Evolutionary conservation across 2,329 filamentous ascomycete species (phyloP), one percentile per base, ranked within the genome.

Genomic region (Botrytis fragariae): DNA sequence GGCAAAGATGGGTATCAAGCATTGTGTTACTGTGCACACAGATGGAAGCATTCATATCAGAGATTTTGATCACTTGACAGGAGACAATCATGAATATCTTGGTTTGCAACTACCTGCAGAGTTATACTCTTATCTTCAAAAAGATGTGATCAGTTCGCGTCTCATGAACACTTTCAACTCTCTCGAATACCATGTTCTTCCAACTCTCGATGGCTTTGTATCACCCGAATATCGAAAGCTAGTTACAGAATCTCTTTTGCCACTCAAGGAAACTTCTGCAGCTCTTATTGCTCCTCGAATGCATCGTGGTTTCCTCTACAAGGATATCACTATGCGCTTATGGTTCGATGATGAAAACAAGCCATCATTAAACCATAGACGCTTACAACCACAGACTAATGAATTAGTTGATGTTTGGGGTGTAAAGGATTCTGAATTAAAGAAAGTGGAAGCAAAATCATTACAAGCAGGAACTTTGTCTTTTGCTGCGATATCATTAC

Each of bases 61-160:
- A 78, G 91, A 95, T 78, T 88, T 86, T 72, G 91, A 93, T 12
- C 87, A 89, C 72, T 88, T 94, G 32, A 95, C 96, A 3, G 88
- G 88, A 63, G 95, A 98, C 80, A 91, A 96, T 77, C 93, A 97
- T 80, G 91, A 95, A 79, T 95, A 98, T 80, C 89, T 98, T 75
- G 94, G 94, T n/a, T 89, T 97, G 74, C 92, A 95, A 74, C 86
- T 99, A 8, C 94, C 96, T 0, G 90, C 94, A 59, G 96, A 99
- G 82, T 86, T 98, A 29, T 95, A 95, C 81, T 92, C 94, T 82
- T 98, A 98, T 81, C 86, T 98, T 68, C 94, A 94, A 74, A 91
- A 89, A 69, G 96, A 94, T 48, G 84, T 98, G 61, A 89, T 98
- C 76, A 90, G 93, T 42, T 87, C 94, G 37, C 90, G 93, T 65